phyloP scores from a whole-genome alignment of 2,329 filamentous ascomycete species.

The Calonectria naviculata region DNA sequence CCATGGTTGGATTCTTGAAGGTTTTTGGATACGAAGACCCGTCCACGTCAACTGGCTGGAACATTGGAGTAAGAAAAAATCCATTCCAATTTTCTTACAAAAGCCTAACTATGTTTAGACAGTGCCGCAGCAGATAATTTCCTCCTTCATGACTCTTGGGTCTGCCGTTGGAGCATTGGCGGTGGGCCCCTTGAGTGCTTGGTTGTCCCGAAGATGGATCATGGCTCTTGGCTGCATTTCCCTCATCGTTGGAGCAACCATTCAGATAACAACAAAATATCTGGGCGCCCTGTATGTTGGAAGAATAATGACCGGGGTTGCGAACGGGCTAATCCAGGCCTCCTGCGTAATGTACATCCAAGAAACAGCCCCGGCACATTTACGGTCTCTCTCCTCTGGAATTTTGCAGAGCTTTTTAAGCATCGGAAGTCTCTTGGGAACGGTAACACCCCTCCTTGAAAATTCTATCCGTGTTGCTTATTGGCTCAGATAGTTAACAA shows the following conservation, averaged over 20 bases:
- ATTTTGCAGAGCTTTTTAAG: not conserved
- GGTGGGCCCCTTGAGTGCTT: not conserved
- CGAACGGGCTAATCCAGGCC: not conserved
- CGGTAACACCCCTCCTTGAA: not conserved
- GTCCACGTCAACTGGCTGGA: not conserved
- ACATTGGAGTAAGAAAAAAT: not conserved
- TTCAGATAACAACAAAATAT: not conserved
- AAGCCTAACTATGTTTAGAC: not conserved
- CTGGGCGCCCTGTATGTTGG: not conserved
- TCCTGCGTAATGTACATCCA: not conserved
- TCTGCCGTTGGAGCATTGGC: not conserved
- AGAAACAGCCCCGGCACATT: not conserved
- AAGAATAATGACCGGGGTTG: not conserved
- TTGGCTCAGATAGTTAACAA: not conserved
- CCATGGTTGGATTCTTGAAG: not conserved
- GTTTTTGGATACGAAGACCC: not conserved
- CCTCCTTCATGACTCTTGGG: not conserved
- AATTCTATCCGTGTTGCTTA: not conserved
- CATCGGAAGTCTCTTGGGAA: not conserved
- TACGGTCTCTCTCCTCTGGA: not conserved
- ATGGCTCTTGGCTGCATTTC: not conserved
- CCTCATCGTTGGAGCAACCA: not conserved
- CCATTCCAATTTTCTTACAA: too few species aligned
- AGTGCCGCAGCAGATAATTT: not conserved
- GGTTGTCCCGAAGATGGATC: not conserved